Evolutionary conservation across 768 basidiomycete genomes (phyloP).

Genomic region (Daedaleopsis nitida): DNA sequence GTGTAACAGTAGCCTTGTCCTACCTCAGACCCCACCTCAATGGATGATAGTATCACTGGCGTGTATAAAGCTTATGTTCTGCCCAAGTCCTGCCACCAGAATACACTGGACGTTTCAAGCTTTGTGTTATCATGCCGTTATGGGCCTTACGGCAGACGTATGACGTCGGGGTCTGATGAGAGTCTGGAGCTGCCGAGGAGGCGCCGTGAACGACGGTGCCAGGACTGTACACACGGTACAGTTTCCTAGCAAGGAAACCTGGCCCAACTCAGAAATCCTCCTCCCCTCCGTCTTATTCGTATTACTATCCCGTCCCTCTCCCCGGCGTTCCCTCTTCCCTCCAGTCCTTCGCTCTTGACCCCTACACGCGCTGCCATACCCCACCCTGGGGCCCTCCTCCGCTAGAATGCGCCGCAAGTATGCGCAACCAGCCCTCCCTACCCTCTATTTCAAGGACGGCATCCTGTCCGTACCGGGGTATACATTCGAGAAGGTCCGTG

Average conservation of each 20-base stretch:
- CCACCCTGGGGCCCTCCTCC: constrained; percentile 5
- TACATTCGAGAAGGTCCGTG: constrained; percentile 64
- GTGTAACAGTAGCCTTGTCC: constrained; percentile 18
- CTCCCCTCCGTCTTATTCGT: not conserved
- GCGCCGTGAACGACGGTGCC: not conserved
- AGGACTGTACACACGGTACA: not conserved
- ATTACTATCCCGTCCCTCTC: not conserved
- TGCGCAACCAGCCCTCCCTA: constrained; percentile 58
- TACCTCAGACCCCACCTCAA: constrained; percentile 15
- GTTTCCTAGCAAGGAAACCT: not conserved
- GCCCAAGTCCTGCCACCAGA: too few species aligned
- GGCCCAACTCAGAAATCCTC: not conserved
- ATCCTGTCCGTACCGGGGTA: constrained; percentile 71
- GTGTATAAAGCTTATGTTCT: not conserved
- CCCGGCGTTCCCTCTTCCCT: not conserved
- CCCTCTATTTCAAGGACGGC: constrained; percentile 53
- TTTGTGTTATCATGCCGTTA: not conserved
- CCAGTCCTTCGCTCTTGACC: not conserved
- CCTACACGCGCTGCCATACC: not conserved
- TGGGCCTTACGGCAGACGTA: not conserved
- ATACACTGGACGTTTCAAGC: not conserved
- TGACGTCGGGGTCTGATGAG: not conserved
- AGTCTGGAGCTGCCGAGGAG: not conserved
- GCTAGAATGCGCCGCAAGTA: constrained; percentile 54
- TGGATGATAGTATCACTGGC: constrained; percentile 19